Percentiles rank a stretch among this genome's conserved stretches.
These are phyloP conservation scores for Leptomonas pyrrhocoris DNA, from an alignment of 208 protist genomes.

Conservation along the genomic window DNA sequence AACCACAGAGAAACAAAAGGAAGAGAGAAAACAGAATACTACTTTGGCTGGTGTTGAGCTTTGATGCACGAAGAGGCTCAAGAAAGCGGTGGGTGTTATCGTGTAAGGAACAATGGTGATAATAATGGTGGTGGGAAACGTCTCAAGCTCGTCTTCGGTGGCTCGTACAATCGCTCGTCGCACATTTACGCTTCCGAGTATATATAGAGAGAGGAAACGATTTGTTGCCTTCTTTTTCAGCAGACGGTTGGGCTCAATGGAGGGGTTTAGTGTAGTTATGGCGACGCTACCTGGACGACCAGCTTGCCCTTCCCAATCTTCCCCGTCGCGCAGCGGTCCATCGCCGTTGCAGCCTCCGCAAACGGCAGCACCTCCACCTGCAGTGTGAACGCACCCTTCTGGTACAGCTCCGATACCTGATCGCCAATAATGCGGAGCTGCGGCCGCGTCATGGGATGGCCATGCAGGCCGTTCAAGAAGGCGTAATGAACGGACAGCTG, in stretches of 20 bases:
- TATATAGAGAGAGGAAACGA: no score
- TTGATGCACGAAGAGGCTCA: neutral
- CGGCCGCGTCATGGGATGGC: constrained; percentile 31
- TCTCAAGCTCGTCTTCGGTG: neutral
- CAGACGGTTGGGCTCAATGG: neutral
- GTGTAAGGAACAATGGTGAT: neutral
- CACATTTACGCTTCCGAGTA: no score
- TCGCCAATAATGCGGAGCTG: constrained; percentile 46
- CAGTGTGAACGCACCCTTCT: constrained; percentile 42
- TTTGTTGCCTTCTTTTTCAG: no score
- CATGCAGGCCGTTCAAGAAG: constrained; percentile 51
- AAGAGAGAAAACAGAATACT: constrained; percentile 1
- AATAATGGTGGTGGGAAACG: neutral
- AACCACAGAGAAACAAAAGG: neutral
- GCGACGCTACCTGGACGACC: constrained; percentile 22
- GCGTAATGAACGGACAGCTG: constrained; percentile 76
- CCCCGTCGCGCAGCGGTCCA: constrained; percentile 28
- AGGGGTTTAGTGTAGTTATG: neutral
- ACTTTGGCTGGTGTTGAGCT: neutral
- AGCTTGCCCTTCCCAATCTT: constrained; percentile 24
- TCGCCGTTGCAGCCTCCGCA: constrained; percentile 20
- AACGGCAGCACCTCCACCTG: constrained; percentile 31
- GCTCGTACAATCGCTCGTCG: neutral
- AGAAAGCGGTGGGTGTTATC: constrained; percentile 1
- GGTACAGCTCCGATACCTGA: constrained; percentile 43